phyloP scores from a whole-genome alignment of 495 filamentous ascomycete species.

The Aspergillus panamensis region DNA sequence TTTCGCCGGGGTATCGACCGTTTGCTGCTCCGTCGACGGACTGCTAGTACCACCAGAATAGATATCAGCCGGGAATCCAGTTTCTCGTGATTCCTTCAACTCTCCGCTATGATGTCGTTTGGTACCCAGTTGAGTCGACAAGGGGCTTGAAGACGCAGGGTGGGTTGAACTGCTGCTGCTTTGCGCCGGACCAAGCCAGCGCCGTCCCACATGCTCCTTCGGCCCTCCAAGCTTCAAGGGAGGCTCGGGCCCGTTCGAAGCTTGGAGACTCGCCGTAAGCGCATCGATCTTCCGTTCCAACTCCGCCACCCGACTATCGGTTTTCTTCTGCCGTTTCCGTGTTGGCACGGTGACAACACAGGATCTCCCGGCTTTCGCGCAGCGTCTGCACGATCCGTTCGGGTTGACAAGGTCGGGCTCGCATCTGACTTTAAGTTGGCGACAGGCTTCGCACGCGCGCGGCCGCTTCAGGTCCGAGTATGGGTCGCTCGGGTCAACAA shows the following conservation, averaged over 20 bases:
- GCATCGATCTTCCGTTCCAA: constrained; percentile 93
- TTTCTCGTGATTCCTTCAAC: constrained; percentile 17
- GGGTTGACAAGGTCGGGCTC: constrained; percentile 59
- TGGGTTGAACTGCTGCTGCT: constrained; percentile 1
- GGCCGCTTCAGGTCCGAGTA: constrained; percentile 65
- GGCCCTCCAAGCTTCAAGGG: constrained; percentile 8
- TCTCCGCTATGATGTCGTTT: constrained; percentile 29
- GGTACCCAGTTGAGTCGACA: constrained; percentile 11
- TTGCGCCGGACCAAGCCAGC: constrained; percentile 23
- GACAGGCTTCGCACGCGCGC: constrained; percentile 91
- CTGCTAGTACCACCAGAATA: constrained; percentile 21
- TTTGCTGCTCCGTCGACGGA: constrained; percentile 26
- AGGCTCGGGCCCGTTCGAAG: constrained; percentile 29
- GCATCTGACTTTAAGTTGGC: constrained; percentile 85
- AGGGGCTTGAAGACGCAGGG: constrained; percentile 9
- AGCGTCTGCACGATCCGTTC: constrained; percentile 73
- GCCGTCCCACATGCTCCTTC: constrained; percentile 11
- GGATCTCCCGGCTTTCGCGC: constrained; percentile 72
- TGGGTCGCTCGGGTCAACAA: constrained; percentile 35
- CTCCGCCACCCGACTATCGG: constrained; percentile 85
- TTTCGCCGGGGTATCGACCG: constrained; percentile 11
- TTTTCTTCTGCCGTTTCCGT: constrained; percentile 89
- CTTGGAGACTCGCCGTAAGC: constrained; percentile 71
- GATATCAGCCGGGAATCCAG: constrained; percentile 20
- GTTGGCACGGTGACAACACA: constrained; percentile 82